Evolutionary conservation across 169 alveolate genomes (phyloP).

Genomic region (Blepharisma undulans): DNA sequence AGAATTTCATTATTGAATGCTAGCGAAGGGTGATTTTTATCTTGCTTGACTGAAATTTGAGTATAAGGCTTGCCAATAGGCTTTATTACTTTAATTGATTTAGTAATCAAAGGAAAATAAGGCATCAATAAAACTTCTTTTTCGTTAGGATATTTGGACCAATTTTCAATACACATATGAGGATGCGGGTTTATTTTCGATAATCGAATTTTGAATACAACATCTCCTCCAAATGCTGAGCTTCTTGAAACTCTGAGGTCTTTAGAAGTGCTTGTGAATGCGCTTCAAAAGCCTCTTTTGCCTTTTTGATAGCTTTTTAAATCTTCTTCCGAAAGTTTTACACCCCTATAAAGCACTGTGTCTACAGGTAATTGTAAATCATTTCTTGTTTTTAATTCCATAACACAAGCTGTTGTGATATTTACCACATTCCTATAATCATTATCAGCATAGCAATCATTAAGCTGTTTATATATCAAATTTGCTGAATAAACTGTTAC

Average conservation of each 20-base stretch:
- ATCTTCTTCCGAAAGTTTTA: background rate
- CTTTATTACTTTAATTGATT: no score
- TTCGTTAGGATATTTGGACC: background rate
- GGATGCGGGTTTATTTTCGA: background rate
- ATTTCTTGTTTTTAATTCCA: background rate
- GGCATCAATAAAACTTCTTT: background rate
- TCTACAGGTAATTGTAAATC: background rate
- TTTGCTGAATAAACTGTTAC: background rate
- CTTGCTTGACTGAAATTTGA: background rate
- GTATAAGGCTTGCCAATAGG: background rate
- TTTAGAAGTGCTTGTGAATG: background rate
- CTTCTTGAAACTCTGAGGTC: background rate
- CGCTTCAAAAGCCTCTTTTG: background rate
- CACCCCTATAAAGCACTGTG: background rate
- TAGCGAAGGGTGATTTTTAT: background rate
- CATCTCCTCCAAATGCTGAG: background rate
- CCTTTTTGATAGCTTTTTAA: background rate
- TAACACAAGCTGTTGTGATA: background rate
- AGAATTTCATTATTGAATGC: background rate
- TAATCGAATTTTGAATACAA: background rate
- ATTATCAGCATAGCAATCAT: background rate
- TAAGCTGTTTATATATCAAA: background rate
- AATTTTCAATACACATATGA: background rate
- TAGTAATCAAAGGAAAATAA: background rate
- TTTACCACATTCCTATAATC: background rate